These are phyloP conservation scores for Lachnellula cervina DNA, from an alignment of 2,329 filamentous ascomycete genomes.

Conservation along the genomic window DNA sequence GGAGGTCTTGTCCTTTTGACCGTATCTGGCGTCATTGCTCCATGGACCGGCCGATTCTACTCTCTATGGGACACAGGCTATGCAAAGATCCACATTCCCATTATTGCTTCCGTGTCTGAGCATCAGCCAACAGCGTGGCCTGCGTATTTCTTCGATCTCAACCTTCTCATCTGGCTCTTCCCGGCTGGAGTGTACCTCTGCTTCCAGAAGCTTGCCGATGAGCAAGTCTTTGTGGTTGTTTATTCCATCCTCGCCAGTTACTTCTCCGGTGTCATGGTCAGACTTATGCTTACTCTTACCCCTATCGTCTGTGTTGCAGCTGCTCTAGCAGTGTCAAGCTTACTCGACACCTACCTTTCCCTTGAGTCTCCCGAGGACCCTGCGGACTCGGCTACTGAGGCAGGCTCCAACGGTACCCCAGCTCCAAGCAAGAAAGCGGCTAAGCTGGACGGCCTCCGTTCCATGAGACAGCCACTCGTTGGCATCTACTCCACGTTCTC, in stretches of 20 bases:
- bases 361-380: constrained; percentile 56
- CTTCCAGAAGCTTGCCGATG: constrained; percentile 88
- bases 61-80: constrained; percentile 98
- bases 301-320: constrained; percentile 94
- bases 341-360: constrained; percentile 81
- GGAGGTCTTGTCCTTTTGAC: constrained; percentile 80
- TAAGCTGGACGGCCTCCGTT: constrained; percentile 57
- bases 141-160: constrained; percentile 98
- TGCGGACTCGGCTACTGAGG: constrained; percentile 40
- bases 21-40: constrained; percentile 84
- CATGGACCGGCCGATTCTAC: constrained; percentile 98
- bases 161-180: constrained; percentile 98
- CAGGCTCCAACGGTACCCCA: constrained; percentile 29
- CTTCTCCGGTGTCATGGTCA: constrained; percentile 99
- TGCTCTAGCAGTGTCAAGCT: constrained; percentile 79
- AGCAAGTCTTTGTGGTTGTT: constrained; percentile 97
- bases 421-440: constrained; percentile 52
- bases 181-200: constrained; percentile 97
- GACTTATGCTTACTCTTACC: constrained; percentile 94
- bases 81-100: constrained; percentile 98
- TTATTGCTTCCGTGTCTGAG: constrained; percentile 99
- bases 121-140: constrained; percentile 99
- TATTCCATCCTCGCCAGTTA: constrained; percentile 97
- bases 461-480: constrained; percentile 66
- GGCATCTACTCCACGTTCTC: constrained; percentile 80